Conservation (phyloP, 2,329 filamentous ascomycete species). For the Xylariaceae sp. region DNA sequence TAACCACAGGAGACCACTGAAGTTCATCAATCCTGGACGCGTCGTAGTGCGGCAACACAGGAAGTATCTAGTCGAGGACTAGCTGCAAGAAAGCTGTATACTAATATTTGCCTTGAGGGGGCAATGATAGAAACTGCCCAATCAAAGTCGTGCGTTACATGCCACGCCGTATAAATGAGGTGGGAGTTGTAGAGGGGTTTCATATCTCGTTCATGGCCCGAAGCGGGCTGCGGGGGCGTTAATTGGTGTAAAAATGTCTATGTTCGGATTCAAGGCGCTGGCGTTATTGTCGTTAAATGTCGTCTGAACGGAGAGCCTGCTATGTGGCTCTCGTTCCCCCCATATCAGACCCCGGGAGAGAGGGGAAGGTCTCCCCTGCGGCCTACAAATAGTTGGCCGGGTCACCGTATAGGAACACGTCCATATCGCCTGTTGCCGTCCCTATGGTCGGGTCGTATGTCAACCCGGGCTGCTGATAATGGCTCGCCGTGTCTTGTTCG, state of each 20-base stretch:
- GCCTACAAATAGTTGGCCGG: conserved; percentile 17
- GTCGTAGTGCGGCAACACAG: background rate
- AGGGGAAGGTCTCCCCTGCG: background rate
- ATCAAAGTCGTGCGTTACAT: background rate
- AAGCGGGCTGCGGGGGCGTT: background rate
- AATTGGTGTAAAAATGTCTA: background rate
- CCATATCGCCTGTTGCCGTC: conserved; percentile 24
- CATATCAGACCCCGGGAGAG: background rate
- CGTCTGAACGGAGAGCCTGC: background rate
- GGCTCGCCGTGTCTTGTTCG: conserved; percentile 33
- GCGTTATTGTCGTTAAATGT: background rate
- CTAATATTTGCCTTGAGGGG: background rate
- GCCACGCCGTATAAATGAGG: background rate
- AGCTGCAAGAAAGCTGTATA: background rate
- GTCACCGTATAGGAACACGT: conserved; percentile 31
- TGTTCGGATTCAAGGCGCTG: background rate
- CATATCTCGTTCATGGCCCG: background rate
- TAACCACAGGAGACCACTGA: background rate
- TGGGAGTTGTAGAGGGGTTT: background rate
- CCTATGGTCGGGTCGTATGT: conserved; percentile 28
- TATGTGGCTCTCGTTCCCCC: background rate
- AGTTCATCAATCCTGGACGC: background rate
- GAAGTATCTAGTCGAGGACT: background rate
- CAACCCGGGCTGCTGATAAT: conserved; percentile 29
- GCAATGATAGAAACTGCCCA: too few relatives aligned